Evolutionary conservation across 225 moss, liverwort and hornwort genomes (phyloP), one percentile per base, ranked within the genome.

Genomic region (Polytrichum commune): DNA sequence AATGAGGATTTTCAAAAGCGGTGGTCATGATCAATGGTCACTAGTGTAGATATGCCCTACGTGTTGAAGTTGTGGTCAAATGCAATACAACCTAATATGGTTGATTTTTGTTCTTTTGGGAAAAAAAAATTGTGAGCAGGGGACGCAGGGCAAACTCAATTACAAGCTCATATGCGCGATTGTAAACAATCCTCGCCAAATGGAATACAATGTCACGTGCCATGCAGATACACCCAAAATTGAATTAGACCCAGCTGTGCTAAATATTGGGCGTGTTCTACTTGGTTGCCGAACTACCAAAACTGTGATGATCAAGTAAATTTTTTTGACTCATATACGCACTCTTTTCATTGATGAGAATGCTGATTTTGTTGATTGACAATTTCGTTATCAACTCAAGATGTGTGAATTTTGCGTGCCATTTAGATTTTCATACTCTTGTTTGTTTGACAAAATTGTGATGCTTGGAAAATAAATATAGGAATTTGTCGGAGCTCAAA

Each of bases 121-220:
- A 26, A 26, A 26, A 26, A 26, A 26, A 16, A 46, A 0, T 3
- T 46, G 2, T 57, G 0, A 54, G 55, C 26, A 84, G 84, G 73
- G 73, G 0, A 58, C 33, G 9, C 71, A 77, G 25, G 81, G 88
- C 29, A 82, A 75, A 53, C 82, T 65, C 20, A 55, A 63, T 46
- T 88, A 68, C 7, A 85, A 82, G 55, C 64, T 84, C 27, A 74
- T 88, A 46, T 82, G 88, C 71, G 73, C 65, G 77, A 82, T 83
- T 29, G 27, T 64, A 62, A 25, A 85, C 7, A 83, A 82, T 79
- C 81, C 82, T 55, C 72, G 28, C 4, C 54, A 72, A 18, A 0
- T 81, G 66, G 78, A 81, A 3, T 81, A 84, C 4, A 81, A 78
- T 27, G 83, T 87, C 0, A 55, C 73, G 25, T 87, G 87, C 28